phyloP scores from a whole-genome alignment of 2,329 filamentous ascomycete genomes.

The Aotearoamyces nothofagi region DNA sequence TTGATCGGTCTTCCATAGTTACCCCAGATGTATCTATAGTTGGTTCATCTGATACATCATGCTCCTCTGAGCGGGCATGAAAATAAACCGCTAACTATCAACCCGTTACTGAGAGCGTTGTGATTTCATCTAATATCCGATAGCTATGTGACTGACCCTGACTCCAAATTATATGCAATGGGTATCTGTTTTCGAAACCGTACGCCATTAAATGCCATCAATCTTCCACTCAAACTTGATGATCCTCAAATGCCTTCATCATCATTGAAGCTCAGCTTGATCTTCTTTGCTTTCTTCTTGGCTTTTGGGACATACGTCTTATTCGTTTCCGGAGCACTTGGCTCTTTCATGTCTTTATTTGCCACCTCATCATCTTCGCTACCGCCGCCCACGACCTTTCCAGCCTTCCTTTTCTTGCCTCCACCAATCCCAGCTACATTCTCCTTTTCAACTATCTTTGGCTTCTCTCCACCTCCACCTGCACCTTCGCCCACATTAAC shows the following conservation, averaged over 20 bases:
- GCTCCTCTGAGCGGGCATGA: no score
- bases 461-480: slow-evolving; percentile 8
- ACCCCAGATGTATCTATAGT: no score
- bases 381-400: slow-evolving; percentile 23
- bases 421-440: slow-evolving; percentile 14
- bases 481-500: slow-evolving; percentile 15
- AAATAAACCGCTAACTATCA: no score
- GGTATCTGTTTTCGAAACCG: no score
- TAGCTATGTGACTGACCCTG: no score
- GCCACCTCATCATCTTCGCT: slow-evolving; percentile 5
- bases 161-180: no score
- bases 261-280: slow-evolving; percentile 53
- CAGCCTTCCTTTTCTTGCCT: slow-evolving; percentile 17
- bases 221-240: slow-evolving; percentile 4
- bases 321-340: slow-evolving; percentile 10
- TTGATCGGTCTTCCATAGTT: no score
- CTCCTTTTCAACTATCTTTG: slow-evolving; percentile 7
- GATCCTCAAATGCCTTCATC: no score
- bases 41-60: no score
- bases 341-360: neutral
- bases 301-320: no score
- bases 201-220: neutral
- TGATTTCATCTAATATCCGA: no score
- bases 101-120: no score
- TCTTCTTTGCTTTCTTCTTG: slow-evolving; percentile 35